A percentile compares a stretch with the other conserved stretches of the same genome.
These are phyloP conservation scores for Venturia nashicola DNA, from an alignment of 2,329 filamentous ascomycete species.

Conservation along the genomic window DNA sequence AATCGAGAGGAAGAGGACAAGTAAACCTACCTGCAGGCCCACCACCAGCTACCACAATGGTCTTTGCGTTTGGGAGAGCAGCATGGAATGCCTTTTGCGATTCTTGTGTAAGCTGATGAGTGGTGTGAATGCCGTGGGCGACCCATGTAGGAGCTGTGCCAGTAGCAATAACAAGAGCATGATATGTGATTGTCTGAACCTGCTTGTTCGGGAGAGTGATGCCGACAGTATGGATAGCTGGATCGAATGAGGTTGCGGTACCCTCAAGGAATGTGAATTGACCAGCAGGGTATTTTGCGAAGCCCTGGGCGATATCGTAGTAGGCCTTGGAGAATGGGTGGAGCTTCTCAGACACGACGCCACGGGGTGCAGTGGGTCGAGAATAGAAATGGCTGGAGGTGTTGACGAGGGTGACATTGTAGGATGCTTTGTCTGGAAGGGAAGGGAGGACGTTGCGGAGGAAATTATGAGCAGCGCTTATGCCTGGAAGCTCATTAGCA, in stretches of 20 bases:
- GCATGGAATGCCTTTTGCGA: constrained; percentile 19
- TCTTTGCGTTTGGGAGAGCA: constrained; percentile 23
- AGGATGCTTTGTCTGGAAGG: constrained; percentile 23
- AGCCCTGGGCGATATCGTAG: constrained; percentile 35
- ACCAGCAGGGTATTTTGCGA: constrained; percentile 35
- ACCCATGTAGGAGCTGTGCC: constrained; percentile 36
- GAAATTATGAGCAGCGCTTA: constrained; percentile 20
- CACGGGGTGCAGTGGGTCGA: constrained; percentile 40
- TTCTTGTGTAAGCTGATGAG: constrained; percentile 15
- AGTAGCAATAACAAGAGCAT: constrained; percentile 45
- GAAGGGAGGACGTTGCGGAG: constrained; percentile 23
- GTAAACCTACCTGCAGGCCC: constrained; percentile 17
- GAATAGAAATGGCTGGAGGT: constrained; percentile 42
- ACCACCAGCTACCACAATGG: constrained; percentile 24
- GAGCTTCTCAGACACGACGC: constrained; percentile 35
- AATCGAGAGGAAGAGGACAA: no score
- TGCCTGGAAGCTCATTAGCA: not conserved
- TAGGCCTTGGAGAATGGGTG: constrained; percentile 37
- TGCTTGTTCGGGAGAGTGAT: constrained; percentile 24
- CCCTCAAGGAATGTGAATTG: constrained; percentile 40
- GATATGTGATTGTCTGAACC: constrained; percentile 29
- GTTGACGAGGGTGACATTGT: constrained; percentile 43
- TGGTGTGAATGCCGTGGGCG: constrained; percentile 30
- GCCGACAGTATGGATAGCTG: constrained; percentile 29
- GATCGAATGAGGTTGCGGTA: constrained; percentile 35